phyloP scores from a whole-genome alignment of 305 asterid genomes.

The Fraxinus baroniana region DNA sequence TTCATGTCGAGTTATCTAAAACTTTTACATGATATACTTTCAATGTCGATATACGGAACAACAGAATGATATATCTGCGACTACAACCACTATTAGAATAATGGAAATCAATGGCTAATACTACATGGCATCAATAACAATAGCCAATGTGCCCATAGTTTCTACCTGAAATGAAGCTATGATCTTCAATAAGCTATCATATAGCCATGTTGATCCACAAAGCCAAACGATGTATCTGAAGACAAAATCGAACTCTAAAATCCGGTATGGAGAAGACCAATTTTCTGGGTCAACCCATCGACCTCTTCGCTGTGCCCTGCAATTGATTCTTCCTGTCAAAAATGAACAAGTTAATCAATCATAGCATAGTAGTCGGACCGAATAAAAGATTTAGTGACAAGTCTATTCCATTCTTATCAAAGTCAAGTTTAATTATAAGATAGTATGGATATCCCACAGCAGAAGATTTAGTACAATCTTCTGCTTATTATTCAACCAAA shows the following conservation, averaged over 20 bases:
- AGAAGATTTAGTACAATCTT: not conserved
- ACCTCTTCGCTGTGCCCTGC: constrained; percentile 62
- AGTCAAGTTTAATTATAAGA: not conserved
- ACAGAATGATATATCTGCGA: not conserved
- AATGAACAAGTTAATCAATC: not conserved
- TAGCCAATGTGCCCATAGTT: not conserved
- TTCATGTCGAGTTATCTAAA: not conserved
- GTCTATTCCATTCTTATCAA: not conserved
- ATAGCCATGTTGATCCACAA: not conserved
- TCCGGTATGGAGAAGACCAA: constrained; percentile 60
- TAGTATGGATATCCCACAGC: not conserved
- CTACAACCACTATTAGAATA: not conserved
- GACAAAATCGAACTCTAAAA: not conserved
- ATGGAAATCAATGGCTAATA: not conserved
- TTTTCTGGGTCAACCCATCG: constrained; percentile 63
- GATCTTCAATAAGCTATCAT: not conserved
- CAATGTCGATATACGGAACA: not conserved
- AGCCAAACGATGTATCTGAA: not conserved
- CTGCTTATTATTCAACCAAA: not conserved
- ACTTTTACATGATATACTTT: not conserved
- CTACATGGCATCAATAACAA: not conserved
- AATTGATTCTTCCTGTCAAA: constrained; percentile 60
- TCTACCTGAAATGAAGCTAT: not conserved
- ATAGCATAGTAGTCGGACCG: not conserved
- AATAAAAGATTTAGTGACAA: not conserved